Evolutionary conservation across 2,329 filamentous ascomycete species (phyloP).

Genomic region (Aspergillus persii): DNA sequence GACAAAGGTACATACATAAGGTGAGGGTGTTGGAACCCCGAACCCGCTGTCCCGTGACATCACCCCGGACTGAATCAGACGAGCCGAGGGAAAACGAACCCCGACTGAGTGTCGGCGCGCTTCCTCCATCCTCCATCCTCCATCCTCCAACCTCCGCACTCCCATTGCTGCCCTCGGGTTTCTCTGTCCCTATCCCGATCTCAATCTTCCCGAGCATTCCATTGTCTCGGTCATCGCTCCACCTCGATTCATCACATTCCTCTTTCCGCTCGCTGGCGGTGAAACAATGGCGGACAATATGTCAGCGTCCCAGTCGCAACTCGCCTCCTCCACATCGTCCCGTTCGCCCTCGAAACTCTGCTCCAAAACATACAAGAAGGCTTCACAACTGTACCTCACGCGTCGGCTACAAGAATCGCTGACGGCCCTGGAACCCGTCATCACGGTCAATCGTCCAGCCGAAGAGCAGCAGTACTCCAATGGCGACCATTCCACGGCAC

Average conservation of each 20-base stretch:
- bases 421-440: slow-evolving; percentile 77
- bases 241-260: neutral
- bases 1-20: too few species aligned
- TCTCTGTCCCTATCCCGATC: slow-evolving; percentile 4
- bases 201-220: neutral
- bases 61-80: slow-evolving; percentile 27
- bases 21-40: too few species aligned
- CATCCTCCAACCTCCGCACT: slow-evolving; percentile 5
- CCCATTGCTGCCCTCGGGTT: neutral
- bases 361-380: slow-evolving; percentile 90
- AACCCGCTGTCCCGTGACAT: slow-evolving; percentile 32
- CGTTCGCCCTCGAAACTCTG: slow-evolving; percentile 62
- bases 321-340: slow-evolving; percentile 66
- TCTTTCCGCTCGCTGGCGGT: slow-evolving; percentile 12
- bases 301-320: slow-evolving; percentile 50
- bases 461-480: slow-evolving; percentile 39
- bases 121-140: slow-evolving; percentile 4
- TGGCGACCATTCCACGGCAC: slow-evolving; percentile 54
- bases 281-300: slow-evolving; percentile 35
- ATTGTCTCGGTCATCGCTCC: neutral
- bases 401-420: slow-evolving; percentile 88
- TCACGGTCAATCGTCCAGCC: slow-evolving; percentile 56
- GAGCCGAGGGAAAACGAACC: slow-evolving; percentile 37
- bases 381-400: slow-evolving; percentile 90
- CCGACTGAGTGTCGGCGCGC: slow-evolving; percentile 17